phyloP scores from a whole-genome alignment of 768 basidiomycete genomes.

The Leccinum fibrillosum region DNA sequence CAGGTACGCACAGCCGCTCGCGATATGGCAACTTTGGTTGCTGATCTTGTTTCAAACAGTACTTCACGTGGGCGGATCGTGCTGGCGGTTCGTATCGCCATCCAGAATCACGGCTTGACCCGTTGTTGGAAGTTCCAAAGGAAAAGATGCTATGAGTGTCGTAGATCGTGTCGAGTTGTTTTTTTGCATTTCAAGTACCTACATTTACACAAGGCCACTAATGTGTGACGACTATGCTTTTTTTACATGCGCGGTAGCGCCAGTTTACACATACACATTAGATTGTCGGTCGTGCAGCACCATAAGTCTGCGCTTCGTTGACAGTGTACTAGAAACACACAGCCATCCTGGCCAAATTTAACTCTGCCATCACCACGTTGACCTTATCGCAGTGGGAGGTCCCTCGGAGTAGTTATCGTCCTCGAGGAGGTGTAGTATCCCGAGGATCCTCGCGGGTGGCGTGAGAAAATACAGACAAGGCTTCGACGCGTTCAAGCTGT shows the following conservation, averaged over 20 bases:
- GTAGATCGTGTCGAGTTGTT: background rate
- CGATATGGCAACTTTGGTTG: background rate
- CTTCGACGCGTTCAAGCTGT: background rate
- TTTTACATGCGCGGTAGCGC: background rate
- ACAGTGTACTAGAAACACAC: background rate
- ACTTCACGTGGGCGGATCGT: conserved; percentile 95
- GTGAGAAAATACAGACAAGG: conserved; percentile 13
- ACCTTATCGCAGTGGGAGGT: background rate
- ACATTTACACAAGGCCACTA: conserved; percentile 18
- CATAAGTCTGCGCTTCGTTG: background rate
- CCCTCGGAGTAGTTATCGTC: too few relatives aligned
- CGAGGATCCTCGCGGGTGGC: conserved; percentile 13
- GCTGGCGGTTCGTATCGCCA: conserved; percentile 84
- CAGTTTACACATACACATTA: background rate
- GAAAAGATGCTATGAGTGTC: conserved; percentile 22
- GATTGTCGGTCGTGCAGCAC: background rate
- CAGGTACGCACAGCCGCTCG: conserved; percentile 52
- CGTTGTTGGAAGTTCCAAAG: conserved; percentile 58
- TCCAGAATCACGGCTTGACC: conserved; percentile 81
- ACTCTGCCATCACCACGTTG: background rate
- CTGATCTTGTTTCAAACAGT: conserved; percentile 47
- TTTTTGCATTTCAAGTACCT: conserved; percentile 3
- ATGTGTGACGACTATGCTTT: conserved; percentile 13
- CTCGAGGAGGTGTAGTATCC: too few relatives aligned
- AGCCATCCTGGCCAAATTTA: background rate